A percentile compares a stretch with the other conserved stretches of the same genome.
These are phyloP conservation scores for Citrus sp. DNA, from an alignment of 345 rosid genomes.

Conservation along the genomic window DNA sequence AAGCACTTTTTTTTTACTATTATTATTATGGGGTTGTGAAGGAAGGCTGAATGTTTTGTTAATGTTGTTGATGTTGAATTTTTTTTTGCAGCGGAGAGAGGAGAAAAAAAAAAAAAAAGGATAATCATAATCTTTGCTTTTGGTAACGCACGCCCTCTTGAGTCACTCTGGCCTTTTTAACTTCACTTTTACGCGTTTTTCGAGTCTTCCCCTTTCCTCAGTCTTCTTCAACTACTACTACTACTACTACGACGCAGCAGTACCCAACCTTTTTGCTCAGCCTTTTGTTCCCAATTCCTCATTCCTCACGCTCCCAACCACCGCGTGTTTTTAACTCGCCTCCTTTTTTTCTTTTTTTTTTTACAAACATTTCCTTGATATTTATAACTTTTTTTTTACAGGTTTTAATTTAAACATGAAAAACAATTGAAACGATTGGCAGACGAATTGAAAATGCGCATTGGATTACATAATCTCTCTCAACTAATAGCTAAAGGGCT, in stretches of 20 bases:
- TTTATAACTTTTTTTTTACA: too few relatives aligned
- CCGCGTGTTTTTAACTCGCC: neutral
- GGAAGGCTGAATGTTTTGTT: too few relatives aligned
- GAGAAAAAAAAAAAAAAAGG: neutral
- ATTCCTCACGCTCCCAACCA: neutral
- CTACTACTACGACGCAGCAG: neutral
- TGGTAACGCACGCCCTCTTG: conserved; percentile 69
- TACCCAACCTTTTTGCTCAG: conserved; percentile 17
- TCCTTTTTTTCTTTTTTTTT: too few relatives aligned
- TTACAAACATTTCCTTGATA: too few relatives aligned
- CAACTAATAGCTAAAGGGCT: too few relatives aligned
- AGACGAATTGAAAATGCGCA: too few relatives aligned
- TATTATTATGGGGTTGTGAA: too few relatives aligned
- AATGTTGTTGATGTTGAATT: too few relatives aligned
- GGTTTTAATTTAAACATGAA: too few relatives aligned
- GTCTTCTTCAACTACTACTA: conserved; percentile 5
- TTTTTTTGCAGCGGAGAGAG: neutral
- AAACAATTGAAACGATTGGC: too few relatives aligned
- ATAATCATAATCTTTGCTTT: conserved; percentile 32
- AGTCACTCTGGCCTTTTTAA: conserved; percentile 19
- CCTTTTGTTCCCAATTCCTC: neutral
- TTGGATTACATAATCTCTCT: too few relatives aligned
- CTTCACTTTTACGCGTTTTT: conserved; percentile 71
- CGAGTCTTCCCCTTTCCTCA: conserved; percentile 17
- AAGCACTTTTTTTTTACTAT: neutral